phyloP scores from a whole-genome alignment of 2,329 filamentous ascomycete species.

The Venturia oleaginea region DNA sequence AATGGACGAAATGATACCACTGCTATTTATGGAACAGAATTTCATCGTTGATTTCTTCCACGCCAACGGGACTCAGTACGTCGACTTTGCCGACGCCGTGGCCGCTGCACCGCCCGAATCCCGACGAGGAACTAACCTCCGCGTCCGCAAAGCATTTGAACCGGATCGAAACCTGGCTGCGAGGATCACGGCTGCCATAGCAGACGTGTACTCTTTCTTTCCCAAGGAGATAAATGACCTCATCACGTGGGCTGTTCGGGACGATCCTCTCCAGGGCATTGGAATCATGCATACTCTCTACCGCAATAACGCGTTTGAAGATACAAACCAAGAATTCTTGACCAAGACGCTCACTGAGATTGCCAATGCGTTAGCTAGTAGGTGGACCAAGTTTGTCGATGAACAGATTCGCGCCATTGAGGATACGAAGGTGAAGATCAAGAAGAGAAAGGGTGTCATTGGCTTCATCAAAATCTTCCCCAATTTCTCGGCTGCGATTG shows the following conservation, averaged over 20 bases:
- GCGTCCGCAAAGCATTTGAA: conserved; percentile 69
- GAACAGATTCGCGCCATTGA: conserved; percentile 93
- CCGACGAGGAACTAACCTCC: conserved; percentile 64
- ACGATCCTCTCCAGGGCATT: conserved; percentile 84
- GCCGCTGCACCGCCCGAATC: conserved; percentile 54
- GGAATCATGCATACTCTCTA: conserved; percentile 77
- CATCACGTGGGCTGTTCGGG: conserved; percentile 72
- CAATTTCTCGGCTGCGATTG: conserved; percentile 69
- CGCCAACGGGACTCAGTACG: conserved; percentile 69
- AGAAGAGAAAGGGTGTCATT: conserved; percentile 95
- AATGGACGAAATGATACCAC: conserved; percentile 70
- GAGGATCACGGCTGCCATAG: conserved; percentile 78
- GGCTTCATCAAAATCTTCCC: conserved; percentile 92
- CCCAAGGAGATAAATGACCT: conserved; percentile 67
- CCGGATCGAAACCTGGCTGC: conserved; percentile 80
- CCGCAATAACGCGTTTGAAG: conserved; percentile 70
- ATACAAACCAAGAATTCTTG: conserved; percentile 89
- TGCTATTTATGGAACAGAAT: conserved; percentile 90
- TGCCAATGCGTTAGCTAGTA: conserved; percentile 61
- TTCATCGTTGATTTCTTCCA: conserved; percentile 98
- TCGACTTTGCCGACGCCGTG: conserved; percentile 78
- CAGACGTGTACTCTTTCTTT: conserved; percentile 77
- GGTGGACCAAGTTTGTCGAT: conserved; percentile 84
- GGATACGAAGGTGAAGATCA: conserved; percentile 97
- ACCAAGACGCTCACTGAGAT: conserved; percentile 71